These are phyloP conservation scores for Polygonum maritimum DNA, from an alignment of 148 eudicot genomes.

Conservation along the genomic window DNA sequence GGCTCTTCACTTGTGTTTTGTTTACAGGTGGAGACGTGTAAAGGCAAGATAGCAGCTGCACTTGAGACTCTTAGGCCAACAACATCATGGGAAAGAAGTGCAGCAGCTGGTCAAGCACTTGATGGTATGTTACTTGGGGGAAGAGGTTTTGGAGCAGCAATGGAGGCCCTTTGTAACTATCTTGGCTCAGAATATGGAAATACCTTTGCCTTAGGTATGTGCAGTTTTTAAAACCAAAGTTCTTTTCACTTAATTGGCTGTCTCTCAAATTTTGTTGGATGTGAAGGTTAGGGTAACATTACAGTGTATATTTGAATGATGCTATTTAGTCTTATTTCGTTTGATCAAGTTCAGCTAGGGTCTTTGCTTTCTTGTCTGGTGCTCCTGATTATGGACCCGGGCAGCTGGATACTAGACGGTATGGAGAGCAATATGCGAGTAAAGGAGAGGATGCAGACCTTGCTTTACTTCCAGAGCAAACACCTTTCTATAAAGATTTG, in stretches of 20 bases:
- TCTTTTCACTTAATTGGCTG: neutral
- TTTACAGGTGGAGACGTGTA: conserved; percentile 88
- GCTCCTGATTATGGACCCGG: conserved; percentile 97
- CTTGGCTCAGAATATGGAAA: conserved; percentile 94
- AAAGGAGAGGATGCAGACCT: conserved; percentile 98
- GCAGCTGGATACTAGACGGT: conserved; percentile 86
- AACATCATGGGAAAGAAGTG: conserved; percentile 86
- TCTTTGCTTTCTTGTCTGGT: conserved; percentile 94
- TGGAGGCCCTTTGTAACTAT: conserved; percentile 84
- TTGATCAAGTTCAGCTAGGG: conserved; percentile 55
- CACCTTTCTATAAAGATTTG: conserved; percentile 92
- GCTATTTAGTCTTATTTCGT: neutral
- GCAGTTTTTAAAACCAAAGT: neutral
- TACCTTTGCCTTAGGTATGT: conserved; percentile 83
- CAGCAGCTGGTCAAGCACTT: conserved; percentile 72
- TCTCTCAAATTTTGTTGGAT: neutral
- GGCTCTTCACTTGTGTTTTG: neutral
- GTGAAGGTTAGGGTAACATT: neutral
- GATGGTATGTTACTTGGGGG: conserved; percentile 91
- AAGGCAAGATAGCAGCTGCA: conserved; percentile 86
- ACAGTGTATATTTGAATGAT: conserved; percentile 6
- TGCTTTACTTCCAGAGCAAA: conserved; percentile 97
- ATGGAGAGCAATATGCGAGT: conserved; percentile 99
- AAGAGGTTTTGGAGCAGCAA: conserved; percentile 94
- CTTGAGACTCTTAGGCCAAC: conserved; percentile 93